phyloP scores from a whole-genome alignment of 2,329 filamentous ascomycete species.

The Colletotrichum eremochloae region DNA sequence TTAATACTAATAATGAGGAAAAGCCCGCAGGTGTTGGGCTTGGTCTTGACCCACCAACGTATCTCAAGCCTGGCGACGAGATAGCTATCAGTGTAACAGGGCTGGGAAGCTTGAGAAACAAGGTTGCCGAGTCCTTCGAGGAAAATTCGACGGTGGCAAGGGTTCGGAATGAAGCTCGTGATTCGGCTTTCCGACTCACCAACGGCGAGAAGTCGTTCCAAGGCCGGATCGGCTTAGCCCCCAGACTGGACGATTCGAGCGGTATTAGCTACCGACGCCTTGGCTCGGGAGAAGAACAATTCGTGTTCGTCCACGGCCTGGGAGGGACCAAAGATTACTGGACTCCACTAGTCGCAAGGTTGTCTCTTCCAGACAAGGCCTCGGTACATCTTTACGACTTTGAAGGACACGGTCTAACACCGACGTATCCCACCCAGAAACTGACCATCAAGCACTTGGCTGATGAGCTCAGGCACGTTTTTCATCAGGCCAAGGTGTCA shows the following conservation, averaged over 20 bases:
- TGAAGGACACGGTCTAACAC: conserved; percentile 68
- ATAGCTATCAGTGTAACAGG: conserved; percentile 57
- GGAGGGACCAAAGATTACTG: conserved; percentile 62
- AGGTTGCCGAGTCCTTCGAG: conserved; percentile 47
- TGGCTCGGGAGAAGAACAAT: conserved; percentile 47
- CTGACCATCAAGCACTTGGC: conserved; percentile 60
- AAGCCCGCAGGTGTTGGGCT: conserved; percentile 61
- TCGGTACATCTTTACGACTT: conserved; percentile 63
- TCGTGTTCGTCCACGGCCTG: conserved; percentile 69
- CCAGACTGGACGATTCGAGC: conserved; percentile 51
- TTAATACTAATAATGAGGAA: neutral
- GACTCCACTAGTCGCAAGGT: conserved; percentile 56
- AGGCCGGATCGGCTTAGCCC: conserved; percentile 49
- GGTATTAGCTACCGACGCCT: conserved; percentile 53
- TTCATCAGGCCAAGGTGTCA: conserved; percentile 50
- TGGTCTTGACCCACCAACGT: conserved; percentile 57
- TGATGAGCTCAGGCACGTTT: conserved; percentile 56
- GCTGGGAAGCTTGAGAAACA: conserved; percentile 57
- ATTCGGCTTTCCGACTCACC: conserved; percentile 15
- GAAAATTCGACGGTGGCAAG: conserved; percentile 47
- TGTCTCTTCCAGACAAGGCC: conserved; percentile 50
- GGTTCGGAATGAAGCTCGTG: conserved; percentile 15
- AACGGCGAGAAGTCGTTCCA: conserved; percentile 43
- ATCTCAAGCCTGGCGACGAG: conserved; percentile 56
- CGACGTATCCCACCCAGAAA: conserved; percentile 59